Conservation (phyloP, 1,284 basidiomycete species). For the Fomitopsis palustris region DNA sequence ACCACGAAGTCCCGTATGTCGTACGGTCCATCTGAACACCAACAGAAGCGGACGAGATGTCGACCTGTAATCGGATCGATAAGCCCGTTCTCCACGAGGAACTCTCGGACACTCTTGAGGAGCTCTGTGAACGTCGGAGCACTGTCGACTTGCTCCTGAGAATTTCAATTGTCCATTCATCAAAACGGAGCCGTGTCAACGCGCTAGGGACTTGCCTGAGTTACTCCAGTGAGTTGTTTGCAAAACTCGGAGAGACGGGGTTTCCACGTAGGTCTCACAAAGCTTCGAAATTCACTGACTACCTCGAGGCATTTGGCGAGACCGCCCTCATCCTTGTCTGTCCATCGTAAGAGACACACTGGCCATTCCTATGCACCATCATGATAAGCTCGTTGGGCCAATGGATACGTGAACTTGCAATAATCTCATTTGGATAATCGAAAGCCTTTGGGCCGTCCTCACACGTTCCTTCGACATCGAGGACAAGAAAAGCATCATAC, state of each 20-base stretch:
- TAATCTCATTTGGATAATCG: conserved; percentile 78
- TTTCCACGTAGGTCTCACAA: conserved; percentile 85
- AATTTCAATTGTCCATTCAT: not conserved
- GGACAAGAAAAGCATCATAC: conserved; percentile 69
- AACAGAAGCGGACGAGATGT: conserved; percentile 60
- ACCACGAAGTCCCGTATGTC: conserved; percentile 84
- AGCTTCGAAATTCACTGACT: conserved; percentile 82
- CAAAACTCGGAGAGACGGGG: conserved; percentile 85
- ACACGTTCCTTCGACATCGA: conserved; percentile 94
- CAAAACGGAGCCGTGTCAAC: conserved; percentile 3
- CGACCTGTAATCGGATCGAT: conserved; percentile 56
- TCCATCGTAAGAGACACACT: conserved; percentile 85
- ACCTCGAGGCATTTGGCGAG: conserved; percentile 59
- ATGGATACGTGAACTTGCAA: conserved; percentile 49
- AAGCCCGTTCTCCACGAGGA: conserved; percentile 65
- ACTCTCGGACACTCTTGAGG: conserved; percentile 60
- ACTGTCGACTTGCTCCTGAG: conserved; percentile 73
- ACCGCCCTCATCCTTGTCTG: conserved; percentile 50
- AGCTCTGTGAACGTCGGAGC: conserved; percentile 78
- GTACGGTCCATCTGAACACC: conserved; percentile 79
- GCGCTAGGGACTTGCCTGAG: conserved; percentile 57
- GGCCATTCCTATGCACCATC: conserved; percentile 71
- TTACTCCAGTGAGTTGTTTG: conserved; percentile 85
- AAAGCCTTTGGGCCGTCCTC: conserved; percentile 39
- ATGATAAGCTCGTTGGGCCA: not conserved